Conservation (phyloP, 352 stramenopile species). For the Sclerospora graminicola region DNA sequence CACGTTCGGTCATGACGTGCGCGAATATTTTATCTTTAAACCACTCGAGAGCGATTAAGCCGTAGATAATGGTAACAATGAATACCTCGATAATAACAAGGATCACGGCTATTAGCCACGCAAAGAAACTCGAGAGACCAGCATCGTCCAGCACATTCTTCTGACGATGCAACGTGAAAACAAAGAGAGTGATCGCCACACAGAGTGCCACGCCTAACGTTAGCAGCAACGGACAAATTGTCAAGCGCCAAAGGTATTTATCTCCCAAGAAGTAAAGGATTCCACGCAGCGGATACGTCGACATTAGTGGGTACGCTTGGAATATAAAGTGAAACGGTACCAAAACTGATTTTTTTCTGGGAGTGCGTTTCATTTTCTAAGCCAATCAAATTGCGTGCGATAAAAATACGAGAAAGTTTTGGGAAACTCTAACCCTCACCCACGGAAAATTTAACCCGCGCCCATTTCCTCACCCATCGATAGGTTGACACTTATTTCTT, state of each 20-base stretch:
- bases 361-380: no score
- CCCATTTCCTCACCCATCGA: no score
- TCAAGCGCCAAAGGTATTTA: conserved; percentile 30
- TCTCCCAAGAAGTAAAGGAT: conserved; percentile 37
- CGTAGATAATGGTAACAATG: conserved; percentile 41
- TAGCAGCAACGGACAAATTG: conserved; percentile 35
- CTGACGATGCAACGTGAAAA: conserved; percentile 28
- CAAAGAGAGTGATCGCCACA: conserved; percentile 32
- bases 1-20: conserved; percentile 28
- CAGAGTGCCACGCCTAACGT: conserved; percentile 33
- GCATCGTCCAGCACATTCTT: conserved; percentile 20
- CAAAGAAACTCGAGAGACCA: conserved; percentile 29
- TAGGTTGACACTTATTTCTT: no score
- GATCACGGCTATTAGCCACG: conserved; percentile 42
- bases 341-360: no score
- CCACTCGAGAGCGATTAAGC: conserved; percentile 29
- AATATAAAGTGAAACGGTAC: no score
- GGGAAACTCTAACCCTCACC: no score
- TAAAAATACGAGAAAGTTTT: no score
- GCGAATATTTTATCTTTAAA: conserved; percentile 48
- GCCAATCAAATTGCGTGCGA: no score
- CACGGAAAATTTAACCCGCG: no score
- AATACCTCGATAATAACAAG: conserved; percentile 47
- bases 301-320: no score
- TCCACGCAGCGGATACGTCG: conserved; percentile 28